Percentiles rank a stretch among this genome's conserved stretches.
phyloP scores from a whole-genome alignment of 768 basidiomycete species.

The Phanerochaete carnosa region DNA sequence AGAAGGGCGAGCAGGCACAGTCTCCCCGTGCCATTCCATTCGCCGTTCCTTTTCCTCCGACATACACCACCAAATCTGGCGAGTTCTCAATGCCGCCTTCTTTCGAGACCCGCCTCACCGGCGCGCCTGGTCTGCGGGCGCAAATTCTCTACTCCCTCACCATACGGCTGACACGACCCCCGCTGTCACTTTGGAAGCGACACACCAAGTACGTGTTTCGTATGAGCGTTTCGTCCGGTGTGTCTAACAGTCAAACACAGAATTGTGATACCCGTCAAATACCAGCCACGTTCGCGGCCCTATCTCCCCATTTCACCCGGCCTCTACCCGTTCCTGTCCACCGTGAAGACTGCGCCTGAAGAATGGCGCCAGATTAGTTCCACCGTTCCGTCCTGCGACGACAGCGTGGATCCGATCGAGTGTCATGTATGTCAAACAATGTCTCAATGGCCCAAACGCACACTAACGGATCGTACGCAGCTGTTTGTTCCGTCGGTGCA shows the following conservation, averaged over 20 bases:
- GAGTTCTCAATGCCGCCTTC: slow-evolving; percentile 46
- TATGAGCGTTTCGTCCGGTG: background rate
- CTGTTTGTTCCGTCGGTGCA: slow-evolving; percentile 57
- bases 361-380: slow-evolving; percentile 58
- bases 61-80: slow-evolving; percentile 36
- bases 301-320: slow-evolving; percentile 46
- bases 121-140: slow-evolving; percentile 36
- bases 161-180: slow-evolving; percentile 36
- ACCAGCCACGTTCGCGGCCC: slow-evolving; percentile 54
- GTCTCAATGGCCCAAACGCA: background rate
- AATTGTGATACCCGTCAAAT: slow-evolving; percentile 46
- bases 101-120: slow-evolving; percentile 32
- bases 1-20: slow-evolving; percentile 2
- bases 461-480: slow-evolving; percentile 28
- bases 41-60: slow-evolving; percentile 40
- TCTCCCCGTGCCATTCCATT: slow-evolving; percentile 42
- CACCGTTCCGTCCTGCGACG: slow-evolving; percentile 36
- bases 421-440: slow-evolving; percentile 43
- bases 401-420: slow-evolving; percentile 37
- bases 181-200: slow-evolving; percentile 42
- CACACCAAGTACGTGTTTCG: slow-evolving; percentile 39
- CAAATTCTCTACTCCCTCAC: slow-evolving; percentile 44
- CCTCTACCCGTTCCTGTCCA: slow-evolving; percentile 48
- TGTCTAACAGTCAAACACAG: slow-evolving; percentile 21
- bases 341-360: slow-evolving; percentile 59